Evolutionary conservation across 139 green algal genomes (phyloP).

Genomic region (Edaphochlamys debaryana): DNA sequence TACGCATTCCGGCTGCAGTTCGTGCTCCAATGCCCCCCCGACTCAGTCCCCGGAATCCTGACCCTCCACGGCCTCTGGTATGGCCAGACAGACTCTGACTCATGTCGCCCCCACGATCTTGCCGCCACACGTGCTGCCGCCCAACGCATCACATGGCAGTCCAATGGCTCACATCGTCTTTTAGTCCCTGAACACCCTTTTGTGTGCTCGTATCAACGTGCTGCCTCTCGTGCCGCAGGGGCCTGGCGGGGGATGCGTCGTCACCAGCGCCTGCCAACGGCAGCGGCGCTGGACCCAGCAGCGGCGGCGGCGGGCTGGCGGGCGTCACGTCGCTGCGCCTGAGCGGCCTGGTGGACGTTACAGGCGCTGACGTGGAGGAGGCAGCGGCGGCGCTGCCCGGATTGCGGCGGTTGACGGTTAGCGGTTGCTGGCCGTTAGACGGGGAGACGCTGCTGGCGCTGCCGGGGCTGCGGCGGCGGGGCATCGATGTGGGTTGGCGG

Average conservation of each 20-base stretch:
- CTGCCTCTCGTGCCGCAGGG: neutral
- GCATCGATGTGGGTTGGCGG: constrained; percentile 10
- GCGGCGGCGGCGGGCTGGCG: neutral
- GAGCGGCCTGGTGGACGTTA: constrained; percentile 9
- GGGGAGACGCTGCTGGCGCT: constrained; percentile 3
- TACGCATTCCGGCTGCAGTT: too few relatives aligned
- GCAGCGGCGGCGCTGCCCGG: constrained; percentile 10
- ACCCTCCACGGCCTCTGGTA: neutral
- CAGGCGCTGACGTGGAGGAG: constrained; percentile 10
- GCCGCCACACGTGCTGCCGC: too few relatives aligned
- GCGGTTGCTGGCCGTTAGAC: neutral
- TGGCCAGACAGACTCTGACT: too few relatives aligned
- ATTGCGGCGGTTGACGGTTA: neutral
- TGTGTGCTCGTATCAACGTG: too few relatives aligned
- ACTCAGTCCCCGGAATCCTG: neutral
- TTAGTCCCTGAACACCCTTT: too few relatives aligned
- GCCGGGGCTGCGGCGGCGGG: neutral
- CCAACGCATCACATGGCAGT: too few relatives aligned
- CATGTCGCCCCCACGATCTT: too few relatives aligned
- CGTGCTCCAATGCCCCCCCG: too few relatives aligned
- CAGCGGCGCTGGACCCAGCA: neutral
- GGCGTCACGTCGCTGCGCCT: neutral
- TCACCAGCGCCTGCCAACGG: neutral
- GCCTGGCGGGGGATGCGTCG: too few relatives aligned
- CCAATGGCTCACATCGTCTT: too few relatives aligned